Base-by-base conservation (phyloP, 495 filamentous ascomycete species). In the Penicillium riverlandense region DNA sequence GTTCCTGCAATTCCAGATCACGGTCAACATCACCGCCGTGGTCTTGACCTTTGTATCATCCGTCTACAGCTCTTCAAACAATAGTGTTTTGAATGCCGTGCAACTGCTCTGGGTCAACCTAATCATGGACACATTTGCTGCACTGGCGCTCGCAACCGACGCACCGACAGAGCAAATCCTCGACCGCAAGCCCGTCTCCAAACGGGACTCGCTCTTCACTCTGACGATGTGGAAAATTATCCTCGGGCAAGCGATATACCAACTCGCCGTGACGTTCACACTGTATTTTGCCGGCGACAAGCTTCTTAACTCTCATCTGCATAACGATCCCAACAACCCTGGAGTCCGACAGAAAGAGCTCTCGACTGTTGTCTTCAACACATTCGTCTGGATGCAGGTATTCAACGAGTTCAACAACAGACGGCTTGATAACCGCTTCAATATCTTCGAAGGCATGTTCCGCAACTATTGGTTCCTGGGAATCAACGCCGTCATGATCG, bases 141-240 rank as follows among this genome's bases (percentile, higher is more conserved):
- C 88, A 11, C 71, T 95, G 11, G 88, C 88, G 27, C 72, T 95
- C 54, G 89, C 88, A 9, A 95, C 88, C 7, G 88, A 95, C 52
- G 83, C 85, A 29, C 88, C 88, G 22, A 83, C 81, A 0, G 81
- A 84, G 34, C 82, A 83, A 43, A 85, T 94, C 36, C 66, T 95
- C 29, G 69, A 95, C 48, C 81, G 88, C 35, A 87, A 88, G 60
- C 88, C 88, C n/a, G 81, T 86, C 12, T 80, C 79, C n/a, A 89
- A 86, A 61, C 78, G 75, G 11, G 78, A 85, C 30, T 76, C 82
- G 6, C 78, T 95, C 14, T 84, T 95, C 57, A 87, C 86, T 4
- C 65, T 82, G 16, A 90, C 82, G 29, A 95, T 95, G 88, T 95
- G 88, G 88, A 95, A 95, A 65, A 95, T 95, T 88, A 92, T 95